Base-by-base conservation (phyloP, 176 grass and related monocot species). In the Typha latifolia region DNA sequence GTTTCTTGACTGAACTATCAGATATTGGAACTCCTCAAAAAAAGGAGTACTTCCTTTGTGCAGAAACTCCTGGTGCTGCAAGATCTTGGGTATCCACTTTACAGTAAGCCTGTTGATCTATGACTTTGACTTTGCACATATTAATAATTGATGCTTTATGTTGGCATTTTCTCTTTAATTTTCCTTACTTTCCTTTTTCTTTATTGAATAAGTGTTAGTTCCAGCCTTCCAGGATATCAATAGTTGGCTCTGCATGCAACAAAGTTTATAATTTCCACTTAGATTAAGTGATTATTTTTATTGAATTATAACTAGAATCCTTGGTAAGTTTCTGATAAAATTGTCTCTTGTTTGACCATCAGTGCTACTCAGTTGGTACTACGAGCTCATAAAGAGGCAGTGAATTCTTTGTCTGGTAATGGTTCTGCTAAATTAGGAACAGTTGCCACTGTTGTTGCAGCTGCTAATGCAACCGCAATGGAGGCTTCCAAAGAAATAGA, bases 21-120 rank as follows among this genome's bases (percentile, higher is more conserved):
- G 95, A 93, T 69, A 90, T 94, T 31, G 95, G 86, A 81, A 99
- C 89, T 78, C 95, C 86, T 73, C 84, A 93, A 65, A 99, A 99
- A 69, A 99, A 93, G 63, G 95, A 99, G 76, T 99, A 99, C 62
- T 99, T 99, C 63, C 86, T 99, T 74, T 99, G 95, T 57, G 84
- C 95, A 67, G 95, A 99, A 81, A 93, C 95, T 68, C 95, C 89
- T 74, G 81, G 79, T 79, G 89, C 86, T 8, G 84, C 95, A 24
- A 99, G 90, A 74, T 89, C 89, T 79, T 99, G 95, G 89, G 81
- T 99, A 65, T 90, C 95, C 66, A 93, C 95, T 62, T 79, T 99
- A 70, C 89, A 83, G 95, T 99, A 99, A 87, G 88, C 61, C 65
- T 81, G 59, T 68, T 61, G 62, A 71, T 74, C 52, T 66, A 68